Evolutionary conservation across 2,329 filamentous ascomycete species (phyloP).

Genomic region (Xylaria arbuscula): DNA sequence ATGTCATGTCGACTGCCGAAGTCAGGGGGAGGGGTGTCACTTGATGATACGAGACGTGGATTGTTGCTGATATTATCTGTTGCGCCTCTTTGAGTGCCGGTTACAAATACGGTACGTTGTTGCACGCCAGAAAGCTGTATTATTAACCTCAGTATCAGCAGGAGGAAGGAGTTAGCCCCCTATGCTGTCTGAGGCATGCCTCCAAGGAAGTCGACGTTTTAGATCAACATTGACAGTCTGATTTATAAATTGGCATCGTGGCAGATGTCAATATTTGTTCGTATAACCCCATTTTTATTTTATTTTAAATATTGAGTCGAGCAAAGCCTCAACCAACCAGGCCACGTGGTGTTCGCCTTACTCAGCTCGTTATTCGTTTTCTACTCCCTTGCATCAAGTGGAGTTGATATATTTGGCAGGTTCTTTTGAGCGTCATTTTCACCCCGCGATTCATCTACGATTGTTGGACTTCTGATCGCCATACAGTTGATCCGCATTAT

Average conservation of each 20-base stretch:
- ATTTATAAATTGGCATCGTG: background rate
- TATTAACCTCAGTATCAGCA: background rate
- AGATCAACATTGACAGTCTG: background rate
- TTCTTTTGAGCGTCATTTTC: background rate
- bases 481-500: background rate
- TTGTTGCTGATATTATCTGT: background rate
- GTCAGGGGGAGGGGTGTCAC: background rate
- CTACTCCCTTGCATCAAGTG: background rate
- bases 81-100: background rate
- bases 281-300: no score
- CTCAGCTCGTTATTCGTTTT: background rate
- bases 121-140: background rate
- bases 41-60: background rate
- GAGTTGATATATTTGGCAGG: background rate
- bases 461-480: background rate
- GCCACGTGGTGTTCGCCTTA: slow-evolving; percentile 14
- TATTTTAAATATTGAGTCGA: background rate
- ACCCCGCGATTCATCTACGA: background rate
- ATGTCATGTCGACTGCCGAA: background rate
- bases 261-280: background rate
- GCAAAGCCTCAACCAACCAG: slow-evolving; percentile 9
- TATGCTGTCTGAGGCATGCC: background rate
- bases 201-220: background rate
- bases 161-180: background rate
- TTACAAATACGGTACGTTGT: background rate